These are phyloP conservation scores for Phytophthora hybrid DNA, from an alignment of 352 stramenopile species.

Conservation along the genomic window DNA sequence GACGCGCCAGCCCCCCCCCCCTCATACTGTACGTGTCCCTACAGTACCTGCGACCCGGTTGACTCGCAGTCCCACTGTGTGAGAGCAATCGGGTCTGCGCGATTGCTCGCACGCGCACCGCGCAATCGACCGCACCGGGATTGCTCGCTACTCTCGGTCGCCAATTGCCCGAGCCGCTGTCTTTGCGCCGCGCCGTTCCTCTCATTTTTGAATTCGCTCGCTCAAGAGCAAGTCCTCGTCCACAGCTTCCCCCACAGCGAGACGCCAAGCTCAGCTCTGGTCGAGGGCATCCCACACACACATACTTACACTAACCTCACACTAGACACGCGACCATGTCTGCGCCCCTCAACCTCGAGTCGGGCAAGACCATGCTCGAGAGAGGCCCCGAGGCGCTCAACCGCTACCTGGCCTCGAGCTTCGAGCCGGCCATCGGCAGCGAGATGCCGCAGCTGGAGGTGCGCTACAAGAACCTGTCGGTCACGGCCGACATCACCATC, in stretches of 20 bases:
- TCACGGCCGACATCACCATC: slow-evolving; percentile 43
- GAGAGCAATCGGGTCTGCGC: background rate
- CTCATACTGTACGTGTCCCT: background rate
- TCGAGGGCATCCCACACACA: slow-evolving; percentile 14
- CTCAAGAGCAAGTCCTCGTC: slow-evolving; percentile 14
- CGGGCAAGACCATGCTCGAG: slow-evolving; percentile 27
- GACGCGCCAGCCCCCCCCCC: slow-evolving; percentile 1
- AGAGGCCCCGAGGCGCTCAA: slow-evolving; percentile 40
- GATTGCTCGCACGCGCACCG: slow-evolving; percentile 15
- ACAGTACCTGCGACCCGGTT: background rate
- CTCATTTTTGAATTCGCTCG: slow-evolving; percentile 25
- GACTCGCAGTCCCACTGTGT: slow-evolving; percentile 15
- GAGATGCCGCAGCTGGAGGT: slow-evolving; percentile 59
- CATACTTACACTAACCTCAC: too few species aligned
- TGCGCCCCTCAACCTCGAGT: slow-evolving; percentile 18
- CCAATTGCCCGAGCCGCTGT: slow-evolving; percentile 5
- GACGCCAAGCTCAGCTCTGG: slow-evolving; percentile 8
- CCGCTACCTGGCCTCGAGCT: slow-evolving; percentile 30
- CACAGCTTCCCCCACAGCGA: background rate
- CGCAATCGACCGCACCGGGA: slow-evolving; percentile 14
- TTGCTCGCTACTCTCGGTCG: slow-evolving; percentile 13
- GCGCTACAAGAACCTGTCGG: slow-evolving; percentile 52
- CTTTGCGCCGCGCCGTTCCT: background rate
- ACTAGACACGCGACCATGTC: background rate
- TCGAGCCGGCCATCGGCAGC: slow-evolving; percentile 46